phyloP scores from a whole-genome alignment of 768 basidiomycete species.

The Podaxis sp. region DNA sequence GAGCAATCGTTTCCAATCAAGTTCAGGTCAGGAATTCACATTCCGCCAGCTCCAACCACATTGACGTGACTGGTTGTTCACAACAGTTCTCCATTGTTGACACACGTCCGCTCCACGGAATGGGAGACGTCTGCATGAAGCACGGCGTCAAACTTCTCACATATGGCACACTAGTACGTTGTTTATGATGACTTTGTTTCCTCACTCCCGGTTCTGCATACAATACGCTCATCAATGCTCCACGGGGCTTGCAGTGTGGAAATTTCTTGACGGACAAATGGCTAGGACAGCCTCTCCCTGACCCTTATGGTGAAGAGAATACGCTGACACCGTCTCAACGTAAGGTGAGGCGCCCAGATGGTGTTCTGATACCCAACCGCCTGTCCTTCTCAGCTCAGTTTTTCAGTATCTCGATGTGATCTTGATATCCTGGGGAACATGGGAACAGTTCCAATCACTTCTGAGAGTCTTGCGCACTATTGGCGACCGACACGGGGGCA shows the following conservation, averaged over 20 bases:
- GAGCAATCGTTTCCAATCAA: slow-evolving; percentile 74
- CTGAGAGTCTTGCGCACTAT: slow-evolving; percentile 53
- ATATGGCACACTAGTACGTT: slow-evolving; percentile 71
- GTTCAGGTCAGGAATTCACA: slow-evolving; percentile 53
- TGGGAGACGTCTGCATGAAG: slow-evolving; percentile 71
- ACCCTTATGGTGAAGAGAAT: slow-evolving; percentile 52
- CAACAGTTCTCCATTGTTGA: slow-evolving; percentile 76
- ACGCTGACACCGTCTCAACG: slow-evolving; percentile 74
- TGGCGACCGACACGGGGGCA: slow-evolving; percentile 61
- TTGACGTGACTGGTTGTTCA: background rate
- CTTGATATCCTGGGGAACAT: slow-evolving; percentile 70
- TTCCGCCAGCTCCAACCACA: slow-evolving; percentile 1
- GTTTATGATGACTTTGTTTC: background rate
- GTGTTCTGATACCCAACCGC: slow-evolving; percentile 2
- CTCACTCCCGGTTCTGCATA: background rate
- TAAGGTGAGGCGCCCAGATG: slow-evolving; percentile 45
- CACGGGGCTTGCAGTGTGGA: slow-evolving; percentile 55
- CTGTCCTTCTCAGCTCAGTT: slow-evolving; percentile 6
- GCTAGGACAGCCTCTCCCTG: slow-evolving; percentile 63
- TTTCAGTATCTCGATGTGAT: slow-evolving; percentile 79
- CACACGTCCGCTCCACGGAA: slow-evolving; percentile 68
- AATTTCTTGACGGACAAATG: slow-evolving; percentile 77
- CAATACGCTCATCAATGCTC: background rate
- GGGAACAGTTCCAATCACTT: slow-evolving; percentile 69
- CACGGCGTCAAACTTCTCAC: slow-evolving; percentile 73